Percentiles rank a stretch among this genome's conserved stretches.
phyloP scores from a whole-genome alignment of 2,329 filamentous ascomycete genomes.

The Aspergillus glaucus region DNA sequence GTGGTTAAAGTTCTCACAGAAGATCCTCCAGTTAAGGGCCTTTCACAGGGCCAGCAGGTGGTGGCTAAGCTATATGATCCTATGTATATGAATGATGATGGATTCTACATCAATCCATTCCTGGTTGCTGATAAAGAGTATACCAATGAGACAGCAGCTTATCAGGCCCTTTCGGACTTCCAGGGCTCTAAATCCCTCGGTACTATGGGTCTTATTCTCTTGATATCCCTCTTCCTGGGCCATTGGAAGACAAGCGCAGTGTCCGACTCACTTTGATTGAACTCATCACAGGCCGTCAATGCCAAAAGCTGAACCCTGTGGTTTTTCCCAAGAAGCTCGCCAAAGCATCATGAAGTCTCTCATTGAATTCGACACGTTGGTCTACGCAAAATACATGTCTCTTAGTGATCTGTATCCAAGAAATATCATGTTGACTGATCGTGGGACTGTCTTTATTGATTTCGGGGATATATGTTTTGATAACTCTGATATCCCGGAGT shows the following conservation, averaged over 20 bases:
- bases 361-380: slow-evolving; percentile 14
- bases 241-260: slow-evolving; percentile 2
- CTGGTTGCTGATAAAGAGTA: slow-evolving; percentile 17
- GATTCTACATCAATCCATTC: slow-evolving; percentile 16
- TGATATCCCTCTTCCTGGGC: slow-evolving; percentile 7
- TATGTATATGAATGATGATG: slow-evolving; percentile 17
- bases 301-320: slow-evolving; percentile 6
- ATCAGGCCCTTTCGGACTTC: slow-evolving; percentile 10
- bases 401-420: slow-evolving; percentile 11
- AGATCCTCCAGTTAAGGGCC: background rate
- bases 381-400: slow-evolving; percentile 10
- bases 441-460: slow-evolving; percentile 13
- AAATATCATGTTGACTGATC: slow-evolving; percentile 11
- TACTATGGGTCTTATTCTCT: slow-evolving; percentile 20
- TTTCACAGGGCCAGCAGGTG: slow-evolving; percentile 7
- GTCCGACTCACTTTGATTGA: slow-evolving; percentile 20
- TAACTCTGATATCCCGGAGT: slow-evolving; percentile 4
- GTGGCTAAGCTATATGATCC: slow-evolving; percentile 21
- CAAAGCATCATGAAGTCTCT: slow-evolving; percentile 16
- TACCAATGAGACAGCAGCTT: slow-evolving; percentile 16
- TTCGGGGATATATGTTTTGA: slow-evolving; percentile 10
- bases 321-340: slow-evolving; percentile 7
- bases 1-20: slow-evolving; percentile 7
- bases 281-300: slow-evolving; percentile 12
- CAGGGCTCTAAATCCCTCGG: slow-evolving; percentile 15